Conservation (phyloP, 2,329 filamentous ascomycete genomes). For the Macrophomina pseudophaseolina region DNA sequence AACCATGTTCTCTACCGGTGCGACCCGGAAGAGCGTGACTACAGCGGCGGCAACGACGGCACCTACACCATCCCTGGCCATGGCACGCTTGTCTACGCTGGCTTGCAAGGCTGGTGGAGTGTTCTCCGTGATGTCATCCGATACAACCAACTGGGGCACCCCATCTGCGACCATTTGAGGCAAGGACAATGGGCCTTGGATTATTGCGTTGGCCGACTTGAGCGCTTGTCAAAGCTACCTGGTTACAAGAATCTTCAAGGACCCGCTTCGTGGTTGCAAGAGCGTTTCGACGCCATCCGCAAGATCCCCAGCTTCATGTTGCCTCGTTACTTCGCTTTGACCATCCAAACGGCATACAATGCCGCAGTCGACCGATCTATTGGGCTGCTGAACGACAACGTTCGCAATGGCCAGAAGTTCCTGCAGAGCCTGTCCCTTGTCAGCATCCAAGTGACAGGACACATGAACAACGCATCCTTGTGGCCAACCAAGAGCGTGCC, state of each 20-base stretch:
- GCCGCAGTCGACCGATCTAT: conserved; percentile 80
- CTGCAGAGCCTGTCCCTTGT: conserved; percentile 88
- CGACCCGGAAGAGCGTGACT: conserved; percentile 84
- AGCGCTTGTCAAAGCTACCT: conserved; percentile 69
- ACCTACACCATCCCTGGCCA: conserved; percentile 84
- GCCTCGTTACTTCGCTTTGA: conserved; percentile 90
- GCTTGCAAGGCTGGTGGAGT: conserved; percentile 99
- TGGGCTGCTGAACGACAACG: conserved; percentile 76
- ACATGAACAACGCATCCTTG: conserved; percentile 86
- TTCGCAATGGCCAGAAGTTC: conserved; percentile 85
- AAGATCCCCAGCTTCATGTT: conserved; percentile 86
- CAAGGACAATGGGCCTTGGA: conserved; percentile 92
- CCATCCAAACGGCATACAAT: conserved; percentile 84
- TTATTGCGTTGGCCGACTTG: conserved; percentile 79
- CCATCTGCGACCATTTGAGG: conserved; percentile 89
- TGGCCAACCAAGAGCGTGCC: conserved; percentile 86
- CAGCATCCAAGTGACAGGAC: conserved; percentile 87
- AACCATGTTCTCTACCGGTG: conserved; percentile 93
- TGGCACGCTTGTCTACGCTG: conserved; percentile 88
- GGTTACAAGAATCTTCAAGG: conserved; percentile 67
- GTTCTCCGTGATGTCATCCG: conserved; percentile 81
- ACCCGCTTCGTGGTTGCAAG: conserved; percentile 77
- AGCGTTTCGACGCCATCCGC: conserved; percentile 85
- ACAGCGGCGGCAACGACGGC: conserved; percentile 80
- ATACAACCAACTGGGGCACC: conserved; percentile 90